A percentile compares a stretch with the other conserved stretches of the same genome.
These are phyloP conservation scores for Cladosporium sp. DNA, from an alignment of 2,329 filamentous ascomycete species.

Conservation along the genomic window DNA sequence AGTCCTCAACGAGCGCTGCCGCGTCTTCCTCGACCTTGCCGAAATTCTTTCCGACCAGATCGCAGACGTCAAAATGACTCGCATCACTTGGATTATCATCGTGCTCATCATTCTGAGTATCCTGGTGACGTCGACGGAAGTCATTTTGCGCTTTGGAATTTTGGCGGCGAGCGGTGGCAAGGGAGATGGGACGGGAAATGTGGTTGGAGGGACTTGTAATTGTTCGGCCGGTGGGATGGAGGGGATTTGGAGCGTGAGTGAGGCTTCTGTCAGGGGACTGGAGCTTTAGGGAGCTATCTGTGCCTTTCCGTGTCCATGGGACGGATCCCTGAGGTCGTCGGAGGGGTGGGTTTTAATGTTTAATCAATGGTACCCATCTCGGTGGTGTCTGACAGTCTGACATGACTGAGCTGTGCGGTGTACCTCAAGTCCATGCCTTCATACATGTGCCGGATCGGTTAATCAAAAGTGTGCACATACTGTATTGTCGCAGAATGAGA, in stretches of 20 bases:
- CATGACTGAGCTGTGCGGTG: too few species aligned
- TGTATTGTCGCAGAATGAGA: too few species aligned
- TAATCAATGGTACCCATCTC: neutral
- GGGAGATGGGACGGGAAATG: neutral
- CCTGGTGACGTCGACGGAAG: constrained; percentile 83
- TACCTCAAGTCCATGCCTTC: too few species aligned
- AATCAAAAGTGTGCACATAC: too few species aligned
- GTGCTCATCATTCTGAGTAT: constrained; percentile 88
- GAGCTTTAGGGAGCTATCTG: neutral
- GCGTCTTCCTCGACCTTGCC: constrained; percentile 92
- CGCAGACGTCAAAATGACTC: constrained; percentile 90
- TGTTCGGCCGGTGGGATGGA: constrained; percentile 3
- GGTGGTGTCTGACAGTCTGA: too few species aligned
- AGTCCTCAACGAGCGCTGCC: constrained; percentile 93
- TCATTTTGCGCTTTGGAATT: constrained; percentile 78
- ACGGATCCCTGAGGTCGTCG: neutral
- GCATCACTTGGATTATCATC: constrained; percentile 97
- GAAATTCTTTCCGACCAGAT: constrained; percentile 92
- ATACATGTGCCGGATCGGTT: too few species aligned
- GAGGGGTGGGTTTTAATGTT: neutral
- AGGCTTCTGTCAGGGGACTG: neutral
- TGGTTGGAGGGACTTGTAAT: neutral
- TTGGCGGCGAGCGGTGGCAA: constrained; percentile 37
- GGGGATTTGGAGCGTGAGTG: neutral
- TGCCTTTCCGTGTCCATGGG: neutral